Evolutionary conservation across 345 rosid species (phyloP).

Genomic region (Viola odorata): DNA sequence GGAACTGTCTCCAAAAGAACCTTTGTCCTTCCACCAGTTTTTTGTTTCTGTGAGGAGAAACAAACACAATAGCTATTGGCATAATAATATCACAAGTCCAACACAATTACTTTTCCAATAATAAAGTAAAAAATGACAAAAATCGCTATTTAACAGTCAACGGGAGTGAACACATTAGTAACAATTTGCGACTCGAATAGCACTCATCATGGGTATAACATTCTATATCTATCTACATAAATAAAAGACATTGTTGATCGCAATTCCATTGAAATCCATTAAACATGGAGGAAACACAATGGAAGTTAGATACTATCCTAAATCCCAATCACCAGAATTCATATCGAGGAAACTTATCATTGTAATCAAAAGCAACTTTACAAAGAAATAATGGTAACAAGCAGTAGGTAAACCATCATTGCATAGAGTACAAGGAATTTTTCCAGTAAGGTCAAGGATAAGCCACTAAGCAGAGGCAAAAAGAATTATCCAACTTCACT

Average conservation of each 20-base stretch:
- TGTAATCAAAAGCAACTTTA: too few relatives aligned
- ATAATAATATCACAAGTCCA: background rate
- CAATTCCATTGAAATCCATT: background rate
- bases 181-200: background rate
- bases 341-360: background rate
- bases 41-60: slow-evolving; percentile 61
- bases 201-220: background rate
- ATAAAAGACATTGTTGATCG: background rate
- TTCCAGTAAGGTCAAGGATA: too few relatives aligned
- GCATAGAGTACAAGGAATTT: too few relatives aligned
- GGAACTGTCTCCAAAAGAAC: slow-evolving; percentile 96
- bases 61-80: slow-evolving; percentile 10
- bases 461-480: too few relatives aligned
- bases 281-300: background rate
- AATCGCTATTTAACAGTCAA: background rate
- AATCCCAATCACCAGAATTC: background rate
- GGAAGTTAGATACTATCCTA: background rate
- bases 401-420: too few relatives aligned
- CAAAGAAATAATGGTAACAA: too few relatives aligned
- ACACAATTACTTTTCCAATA: too few relatives aligned
- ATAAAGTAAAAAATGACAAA: background rate
- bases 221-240: too few relatives aligned
- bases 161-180: background rate
- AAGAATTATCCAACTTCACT: background rate
- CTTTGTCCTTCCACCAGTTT: slow-evolving; percentile 93